These are phyloP conservation scores for Botrytis fragariae DNA, from an alignment of 2,329 filamentous ascomycete genomes.

Conservation along the genomic window DNA sequence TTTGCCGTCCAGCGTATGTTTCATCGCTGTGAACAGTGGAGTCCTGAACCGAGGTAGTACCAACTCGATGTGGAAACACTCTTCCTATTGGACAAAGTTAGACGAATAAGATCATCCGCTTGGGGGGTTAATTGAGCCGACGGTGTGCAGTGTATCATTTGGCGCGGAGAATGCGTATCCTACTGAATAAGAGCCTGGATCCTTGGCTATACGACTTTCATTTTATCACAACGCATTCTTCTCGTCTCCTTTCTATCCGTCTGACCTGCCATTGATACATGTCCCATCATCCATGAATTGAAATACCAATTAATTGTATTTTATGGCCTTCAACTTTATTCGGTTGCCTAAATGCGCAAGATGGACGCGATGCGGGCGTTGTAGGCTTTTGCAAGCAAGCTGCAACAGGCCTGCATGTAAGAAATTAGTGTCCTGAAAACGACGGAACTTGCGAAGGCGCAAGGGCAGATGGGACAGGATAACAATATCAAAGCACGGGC, in stretches of 20 bases:
- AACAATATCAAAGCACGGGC: slow-evolving; percentile 5
- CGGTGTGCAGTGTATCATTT: slow-evolving; percentile 9
- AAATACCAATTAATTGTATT: background rate
- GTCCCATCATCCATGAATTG: background rate
- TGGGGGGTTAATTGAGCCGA: background rate
- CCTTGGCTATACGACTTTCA: background rate
- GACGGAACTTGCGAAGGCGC: slow-evolving; percentile 5
- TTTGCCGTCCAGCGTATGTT: slow-evolving; percentile 19
- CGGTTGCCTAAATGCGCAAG: slow-evolving; percentile 10
- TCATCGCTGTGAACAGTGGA: slow-evolving; percentile 18
- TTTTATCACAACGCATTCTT: background rate
- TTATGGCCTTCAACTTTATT: background rate
- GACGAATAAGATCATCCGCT: background rate
- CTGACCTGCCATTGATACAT: background rate
- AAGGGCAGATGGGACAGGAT: background rate
- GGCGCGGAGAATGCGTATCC: slow-evolving; percentile 2
- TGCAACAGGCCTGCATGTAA: slow-evolving; percentile 8
- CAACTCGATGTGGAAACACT: slow-evolving; percentile 6
- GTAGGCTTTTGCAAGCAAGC: background rate
- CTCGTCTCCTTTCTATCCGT: background rate
- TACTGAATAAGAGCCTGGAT: background rate
- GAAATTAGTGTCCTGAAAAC: slow-evolving; percentile 7
- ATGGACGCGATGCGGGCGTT: background rate
- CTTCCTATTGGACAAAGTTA: background rate
- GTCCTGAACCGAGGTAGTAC: background rate